phyloP scores from a whole-genome alignment of 139 green algal species.

The Diplosphaera chodatii region DNA sequence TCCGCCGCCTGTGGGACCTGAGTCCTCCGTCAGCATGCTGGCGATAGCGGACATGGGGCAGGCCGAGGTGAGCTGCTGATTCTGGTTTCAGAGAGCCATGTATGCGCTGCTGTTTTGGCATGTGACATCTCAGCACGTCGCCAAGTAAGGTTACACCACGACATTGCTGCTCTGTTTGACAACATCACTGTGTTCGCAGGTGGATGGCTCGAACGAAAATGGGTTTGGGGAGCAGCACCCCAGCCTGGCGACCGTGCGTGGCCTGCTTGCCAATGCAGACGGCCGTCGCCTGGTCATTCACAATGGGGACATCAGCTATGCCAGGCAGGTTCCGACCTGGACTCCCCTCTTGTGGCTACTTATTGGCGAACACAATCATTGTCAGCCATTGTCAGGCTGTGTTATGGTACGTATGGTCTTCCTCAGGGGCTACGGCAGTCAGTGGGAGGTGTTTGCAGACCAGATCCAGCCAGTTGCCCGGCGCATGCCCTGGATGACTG shows the following conservation, averaged over 20 bases:
- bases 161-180: too few species aligned
- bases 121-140: too few species aligned
- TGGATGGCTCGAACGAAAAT: neutral
- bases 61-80: conserved; percentile 23
- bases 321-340: conserved; percentile 6
- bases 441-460: conserved; percentile 72
- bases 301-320: conserved; percentile 58
- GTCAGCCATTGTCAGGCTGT: too few species aligned
- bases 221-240: conserved; percentile 12
- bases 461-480: conserved; percentile 45
- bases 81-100: too few species aligned
- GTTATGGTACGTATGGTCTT: too few species aligned
- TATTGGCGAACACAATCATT: too few species aligned
- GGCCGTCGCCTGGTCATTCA: conserved; percentile 41
- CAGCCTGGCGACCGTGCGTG: conserved; percentile 1
- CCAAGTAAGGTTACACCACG: too few species aligned
- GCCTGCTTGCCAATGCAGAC: neutral
- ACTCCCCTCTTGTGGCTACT: too few species aligned
- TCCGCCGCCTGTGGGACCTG: conserved; percentile 22
- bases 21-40: conserved; percentile 36
- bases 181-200: too few species aligned
- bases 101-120: too few species aligned
- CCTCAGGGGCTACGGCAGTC: conserved; percentile 38
- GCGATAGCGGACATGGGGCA: conserved; percentile 48
- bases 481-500: conserved; percentile 58